Evolutionary conservation across 345 rosid species (phyloP), one percentile per base, ranked within the genome.

Genomic region (Lepidium aucheri): DNA sequence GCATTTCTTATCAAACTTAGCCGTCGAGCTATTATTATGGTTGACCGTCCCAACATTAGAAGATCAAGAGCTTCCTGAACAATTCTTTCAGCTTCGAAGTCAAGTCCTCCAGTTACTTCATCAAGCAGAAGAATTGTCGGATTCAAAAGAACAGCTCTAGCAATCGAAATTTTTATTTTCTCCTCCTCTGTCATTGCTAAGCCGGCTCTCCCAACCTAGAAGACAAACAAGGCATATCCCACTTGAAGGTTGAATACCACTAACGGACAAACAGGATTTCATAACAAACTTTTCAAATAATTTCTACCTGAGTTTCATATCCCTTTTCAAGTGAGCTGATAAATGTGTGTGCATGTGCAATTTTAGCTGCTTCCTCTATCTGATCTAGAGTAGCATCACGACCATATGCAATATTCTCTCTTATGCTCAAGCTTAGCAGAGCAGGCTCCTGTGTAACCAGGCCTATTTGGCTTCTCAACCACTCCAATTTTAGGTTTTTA

Each of bases 371-470:
- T 73, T 92, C 98, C 79, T 84, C 93, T 66, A 92, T 87, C 80
- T 89, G 93, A 76, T 91, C 98, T 51, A 61, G 53, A 59, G 86
- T 82, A 65, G 86, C 87, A 58, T 89, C 81, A 44, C 96, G 81
- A 18, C 98, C 98, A 80, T 87, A 92, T 39, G 91, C 85, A 76
- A 92, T 89, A 69, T 92, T 92, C 69, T 92, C 98, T 74, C 74
- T 81, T 74, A 92, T 85, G 56, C 93, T 89, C 78, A 89, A 82
- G 81, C 95, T 87, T 41, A 92, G 81, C 70, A 92, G 76, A 42
- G 95, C 98, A 44, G 99, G 99, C 96, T 74, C 99, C 84, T 94
- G 99, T 9, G 96, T 94, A 56, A 94, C 99, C 33, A 94, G 79
- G 64, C 99, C 99, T 69, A 94, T 87, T 79, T 88, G 95, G 82